Evolutionary conservation across 306 rosid species (phyloP), one percentile per base, ranked within the genome.

Genomic region (Lablab purpureus): DNA sequence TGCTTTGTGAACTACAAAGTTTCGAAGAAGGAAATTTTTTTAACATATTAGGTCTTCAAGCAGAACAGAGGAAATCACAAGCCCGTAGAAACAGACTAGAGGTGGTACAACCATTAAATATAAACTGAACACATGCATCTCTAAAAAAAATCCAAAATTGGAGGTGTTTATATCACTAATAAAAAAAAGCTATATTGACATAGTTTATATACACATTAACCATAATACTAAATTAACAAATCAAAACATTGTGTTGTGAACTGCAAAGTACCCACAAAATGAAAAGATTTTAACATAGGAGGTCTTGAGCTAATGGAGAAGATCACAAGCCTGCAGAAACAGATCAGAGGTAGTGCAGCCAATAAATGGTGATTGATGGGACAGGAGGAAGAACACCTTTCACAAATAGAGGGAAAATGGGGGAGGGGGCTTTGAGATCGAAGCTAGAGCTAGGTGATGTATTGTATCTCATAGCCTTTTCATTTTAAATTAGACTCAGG

Each of bases 11-110:
- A 1, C 7, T 50, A 11, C 21, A 47, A 47, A 47, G 19, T 5
- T 14, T 10, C 18, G 17, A 17, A 14, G 5, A 17, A 4, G 11
- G 1, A 8, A 12, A 6, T 19, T 21, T 54, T n/a, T n/a, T n/a
- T n/a, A 54, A 54, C 6, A 21, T 21, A 21, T 3, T 18, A 6
- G 66, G 66, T 27, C 40, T 59, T 25, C 45, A 30, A 62, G 68
- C 68, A 62, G 45, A 59, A 62, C 45, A 62, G 14, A 32, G 45
- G 23, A 56, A 30, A 56, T 62, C 43, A 17, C 45, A 62, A 28
- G 36, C 14, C 45, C 18, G 23, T 23, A 15, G 28, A 62, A 62
- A 62, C 23, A 62, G 45, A 62, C 13, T 62, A 62, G 45, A 62
- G 23, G 41, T 32, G 68, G 45, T 40, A 40, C 43, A 37, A 3